Evolutionary conservation across 345 rosid species (phyloP), one percentile per base, ranked within the genome.

Genomic region (Ceriops zippeliana): DNA sequence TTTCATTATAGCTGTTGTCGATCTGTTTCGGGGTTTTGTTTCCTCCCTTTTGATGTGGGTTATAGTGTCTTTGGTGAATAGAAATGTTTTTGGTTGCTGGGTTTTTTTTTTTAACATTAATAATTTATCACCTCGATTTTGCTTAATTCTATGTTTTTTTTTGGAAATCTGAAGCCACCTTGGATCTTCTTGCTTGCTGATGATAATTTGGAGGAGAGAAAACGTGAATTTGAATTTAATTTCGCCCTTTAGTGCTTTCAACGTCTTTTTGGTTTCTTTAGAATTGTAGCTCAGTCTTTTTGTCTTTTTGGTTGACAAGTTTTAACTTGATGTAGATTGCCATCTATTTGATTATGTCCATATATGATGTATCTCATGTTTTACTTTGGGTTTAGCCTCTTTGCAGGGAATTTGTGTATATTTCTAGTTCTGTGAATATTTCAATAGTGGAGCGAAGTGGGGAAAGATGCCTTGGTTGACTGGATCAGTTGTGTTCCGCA

Each of bases 401-500:
- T 66, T 66, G 62, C 70, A 72, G 76, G 70, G 60, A 65, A 52
- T 66, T 66, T 49, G 35, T 13, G 22, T 16, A 26, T 57, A 11
- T 2, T 52, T 1, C 35, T 7, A 42, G 56, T 22, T 10, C 58
- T n/a, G 49, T 46, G 31, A 16, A 30, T 56, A 54, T n/a, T 51
- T 61, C 19, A 61, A 7, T 61, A 35, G 19, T 57, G 51, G 73
- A 70, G 62, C 24, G 59, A 60, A 71, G 69, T 60, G 72, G 78
- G 78, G 13, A 88, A 89, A 68, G 58, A 92, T 92, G 98, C 83
- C 78, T 81, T 86, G 90, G 96, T 82, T 77, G 64, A 79, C 83
- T 76, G 75, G 53, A 35, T 80, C 80, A 37, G 80, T 86, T 79
- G 81, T 83, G 62, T 78, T 76, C 67, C 84, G 86, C 63, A 88